Percentiles rank a stretch among this genome's conserved stretches.
These are phyloP conservation scores for Ophiostoma fasciatum DNA, from an alignment of 2,329 filamentous ascomycete genomes.

Conservation along the genomic window DNA sequence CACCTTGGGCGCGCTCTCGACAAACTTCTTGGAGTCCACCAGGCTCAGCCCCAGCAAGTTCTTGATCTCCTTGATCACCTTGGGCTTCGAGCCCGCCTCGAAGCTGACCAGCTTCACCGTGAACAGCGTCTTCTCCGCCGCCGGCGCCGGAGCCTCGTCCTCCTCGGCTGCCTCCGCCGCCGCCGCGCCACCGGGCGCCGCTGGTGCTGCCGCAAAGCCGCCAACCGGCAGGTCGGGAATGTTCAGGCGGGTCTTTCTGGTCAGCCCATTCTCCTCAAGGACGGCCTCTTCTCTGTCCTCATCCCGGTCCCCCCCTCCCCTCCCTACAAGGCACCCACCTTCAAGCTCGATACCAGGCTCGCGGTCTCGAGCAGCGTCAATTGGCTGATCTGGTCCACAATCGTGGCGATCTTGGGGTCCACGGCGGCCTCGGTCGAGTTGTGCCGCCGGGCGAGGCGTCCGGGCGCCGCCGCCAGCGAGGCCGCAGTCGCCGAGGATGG, in stretches of 20 bases:
- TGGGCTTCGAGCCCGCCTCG: constrained; percentile 80
- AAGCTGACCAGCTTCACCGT: constrained; percentile 87
- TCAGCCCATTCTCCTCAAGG: too few relatives aligned
- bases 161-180: constrained; percentile 60
- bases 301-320: background rate
- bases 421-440: constrained; percentile 66
- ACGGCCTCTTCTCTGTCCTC: background rate
- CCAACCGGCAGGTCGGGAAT: constrained; percentile 96
- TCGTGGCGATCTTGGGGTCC: constrained; percentile 84
- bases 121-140: constrained; percentile 95
- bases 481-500: constrained; percentile 23
- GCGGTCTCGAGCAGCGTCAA: constrained; percentile 96
- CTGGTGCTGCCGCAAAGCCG: constrained; percentile 60
- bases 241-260: constrained; percentile 91
- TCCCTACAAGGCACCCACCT: constrained; percentile 41
- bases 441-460: constrained; percentile 56
- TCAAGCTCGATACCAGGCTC: constrained; percentile 84
- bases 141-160: constrained; percentile 74
- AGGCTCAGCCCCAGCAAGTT: constrained; percentile 83
- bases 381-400: constrained; percentile 98
- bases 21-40: constrained; percentile 99
- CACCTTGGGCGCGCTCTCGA: constrained; percentile 92
- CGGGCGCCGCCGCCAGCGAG: constrained; percentile 21
- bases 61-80: constrained; percentile 99
- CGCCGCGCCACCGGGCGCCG: constrained; percentile 36